phyloP scores from a whole-genome alignment of 1,284 basidiomycete genomes.

The Heliocybe sulcata region DNA sequence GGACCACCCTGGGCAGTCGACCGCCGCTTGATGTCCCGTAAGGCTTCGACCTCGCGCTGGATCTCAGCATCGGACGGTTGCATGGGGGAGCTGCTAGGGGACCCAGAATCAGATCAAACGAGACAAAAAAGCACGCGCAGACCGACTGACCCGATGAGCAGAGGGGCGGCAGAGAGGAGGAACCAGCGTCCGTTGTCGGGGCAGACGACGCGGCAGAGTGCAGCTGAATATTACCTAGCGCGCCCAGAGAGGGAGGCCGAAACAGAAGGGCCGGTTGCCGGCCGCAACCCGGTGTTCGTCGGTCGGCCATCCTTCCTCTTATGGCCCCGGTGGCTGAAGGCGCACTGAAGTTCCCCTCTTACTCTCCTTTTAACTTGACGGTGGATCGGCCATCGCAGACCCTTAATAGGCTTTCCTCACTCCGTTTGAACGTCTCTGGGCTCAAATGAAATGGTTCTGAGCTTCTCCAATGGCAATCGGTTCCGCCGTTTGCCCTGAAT shows the following conservation, averaged over 20 bases:
- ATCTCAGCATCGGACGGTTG: slow-evolving; percentile 82
- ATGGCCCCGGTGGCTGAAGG: neutral
- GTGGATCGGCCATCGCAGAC: neutral
- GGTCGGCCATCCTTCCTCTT: neutral
- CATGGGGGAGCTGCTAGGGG: slow-evolving; percentile 23
- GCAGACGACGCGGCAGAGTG: neutral
- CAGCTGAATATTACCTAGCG: neutral
- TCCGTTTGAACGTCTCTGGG: neutral
- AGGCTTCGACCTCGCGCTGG: slow-evolving; percentile 78
- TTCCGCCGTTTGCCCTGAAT: no score
- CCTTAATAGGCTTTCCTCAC: neutral
- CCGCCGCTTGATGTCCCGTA: slow-evolving; percentile 76
- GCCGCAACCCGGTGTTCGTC: neutral
- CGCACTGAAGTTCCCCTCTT: neutral
- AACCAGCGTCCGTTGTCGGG: neutral
- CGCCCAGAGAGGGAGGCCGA: neutral
- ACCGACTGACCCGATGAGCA: neutral
- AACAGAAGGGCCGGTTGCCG: neutral
- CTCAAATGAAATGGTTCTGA: neutral
- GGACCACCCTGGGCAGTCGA: slow-evolving; percentile 68
- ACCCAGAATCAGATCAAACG: neutral
- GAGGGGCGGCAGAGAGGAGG: neutral
- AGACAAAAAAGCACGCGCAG: neutral
- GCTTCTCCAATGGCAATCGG: neutral
- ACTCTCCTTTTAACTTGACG: neutral